phyloP scores from a whole-genome alignment of 495 filamentous ascomycete genomes.

The Aspergillus cristatus region DNA sequence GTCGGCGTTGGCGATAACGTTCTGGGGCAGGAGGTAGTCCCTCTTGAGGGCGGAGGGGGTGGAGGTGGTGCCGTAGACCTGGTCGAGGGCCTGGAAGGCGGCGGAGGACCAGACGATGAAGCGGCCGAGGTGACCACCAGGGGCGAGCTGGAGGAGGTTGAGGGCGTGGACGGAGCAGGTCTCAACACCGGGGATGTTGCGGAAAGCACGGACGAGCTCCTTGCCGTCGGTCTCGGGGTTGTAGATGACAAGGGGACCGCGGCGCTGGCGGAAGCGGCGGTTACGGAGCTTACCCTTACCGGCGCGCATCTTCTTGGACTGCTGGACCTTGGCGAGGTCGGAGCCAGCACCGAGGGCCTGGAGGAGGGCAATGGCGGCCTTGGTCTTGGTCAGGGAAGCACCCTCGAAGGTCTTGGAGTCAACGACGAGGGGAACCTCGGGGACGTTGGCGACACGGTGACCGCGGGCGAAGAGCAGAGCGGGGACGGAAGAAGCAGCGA shows the following conservation, averaged over 20 bases:
- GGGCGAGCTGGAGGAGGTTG: constrained; percentile 98
- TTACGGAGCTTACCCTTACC: constrained; percentile 96
- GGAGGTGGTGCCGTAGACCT: constrained; percentile 88
- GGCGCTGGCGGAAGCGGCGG: constrained; percentile 92
- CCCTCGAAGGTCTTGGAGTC: constrained; percentile 77
- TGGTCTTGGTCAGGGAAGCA: constrained; percentile 75
- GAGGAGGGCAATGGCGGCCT: constrained; percentile 75
- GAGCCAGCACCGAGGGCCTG: constrained; percentile 80
- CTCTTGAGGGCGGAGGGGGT: constrained; percentile 83
- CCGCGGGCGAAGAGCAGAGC: constrained; percentile 93
- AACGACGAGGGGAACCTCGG: constrained; percentile 95
- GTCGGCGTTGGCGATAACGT: constrained; percentile 82
- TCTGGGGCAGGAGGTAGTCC: constrained; percentile 91
- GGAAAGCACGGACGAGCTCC: constrained; percentile 83
- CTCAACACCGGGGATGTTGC: constrained; percentile 98
- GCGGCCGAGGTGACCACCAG: constrained; percentile 96
- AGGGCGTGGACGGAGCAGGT: constrained; percentile 88
- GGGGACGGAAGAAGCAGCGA: constrained; percentile 90
- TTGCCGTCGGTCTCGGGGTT: constrained; percentile 87
- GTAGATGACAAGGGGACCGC: constrained; percentile 94
- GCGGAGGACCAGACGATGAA: constrained; percentile 98
- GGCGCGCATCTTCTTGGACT: constrained; percentile 86
- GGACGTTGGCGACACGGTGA: constrained; percentile 83
- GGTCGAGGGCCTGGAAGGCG: constrained; percentile 90
- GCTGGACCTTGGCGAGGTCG: constrained; percentile 89